phyloP scores from a whole-genome alignment of 1,284 basidiomycete genomes.

The Naganishia cerealis region DNA sequence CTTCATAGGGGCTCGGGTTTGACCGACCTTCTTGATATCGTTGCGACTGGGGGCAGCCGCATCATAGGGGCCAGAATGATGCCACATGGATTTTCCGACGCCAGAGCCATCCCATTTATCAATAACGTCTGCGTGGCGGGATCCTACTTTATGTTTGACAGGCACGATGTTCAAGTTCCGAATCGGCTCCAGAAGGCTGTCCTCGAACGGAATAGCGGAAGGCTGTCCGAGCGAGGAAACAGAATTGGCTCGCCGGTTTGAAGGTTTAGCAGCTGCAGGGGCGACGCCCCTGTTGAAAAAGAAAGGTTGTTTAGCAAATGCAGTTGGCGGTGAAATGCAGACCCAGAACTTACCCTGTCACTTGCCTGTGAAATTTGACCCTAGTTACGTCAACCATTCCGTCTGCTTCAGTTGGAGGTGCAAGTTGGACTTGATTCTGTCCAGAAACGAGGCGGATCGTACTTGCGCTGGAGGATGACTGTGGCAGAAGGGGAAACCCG shows the following conservation, averaged over 20 bases:
- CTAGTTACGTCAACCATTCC: conserved; percentile 9
- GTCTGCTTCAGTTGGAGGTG: not conserved
- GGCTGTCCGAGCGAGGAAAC: conserved; percentile 6
- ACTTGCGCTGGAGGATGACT: conserved; percentile 10
- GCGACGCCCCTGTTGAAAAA: not conserved
- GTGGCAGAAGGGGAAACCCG: conserved; percentile 20
- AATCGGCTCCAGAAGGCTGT: conserved; percentile 20
- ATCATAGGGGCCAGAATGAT: conserved; percentile 51
- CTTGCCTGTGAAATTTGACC: conserved; percentile 25
- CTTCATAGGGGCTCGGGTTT: conserved; percentile 49
- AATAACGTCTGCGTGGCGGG: conserved; percentile 51
- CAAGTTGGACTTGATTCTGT: conserved; percentile 5
- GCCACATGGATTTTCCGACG: conserved; percentile 41
- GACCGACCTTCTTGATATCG: conserved; percentile 39
- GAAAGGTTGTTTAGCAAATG: not conserved
- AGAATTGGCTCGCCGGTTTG: conserved; percentile 19
- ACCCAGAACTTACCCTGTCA: conserved; percentile 1
- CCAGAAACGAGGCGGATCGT: conserved; percentile 16
- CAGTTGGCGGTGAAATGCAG: not conserved
- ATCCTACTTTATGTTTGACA: conserved; percentile 29
- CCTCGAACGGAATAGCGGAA: conserved; percentile 2
- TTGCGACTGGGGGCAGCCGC: conserved; percentile 54
- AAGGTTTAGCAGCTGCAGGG: conserved; percentile 11
- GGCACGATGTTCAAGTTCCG: conserved; percentile 37
- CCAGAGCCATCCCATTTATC: conserved; percentile 55